These are phyloP conservation scores for Skeletonema marinoi DNA, from an alignment of 108 stramenopile species.

Conservation along the genomic window DNA sequence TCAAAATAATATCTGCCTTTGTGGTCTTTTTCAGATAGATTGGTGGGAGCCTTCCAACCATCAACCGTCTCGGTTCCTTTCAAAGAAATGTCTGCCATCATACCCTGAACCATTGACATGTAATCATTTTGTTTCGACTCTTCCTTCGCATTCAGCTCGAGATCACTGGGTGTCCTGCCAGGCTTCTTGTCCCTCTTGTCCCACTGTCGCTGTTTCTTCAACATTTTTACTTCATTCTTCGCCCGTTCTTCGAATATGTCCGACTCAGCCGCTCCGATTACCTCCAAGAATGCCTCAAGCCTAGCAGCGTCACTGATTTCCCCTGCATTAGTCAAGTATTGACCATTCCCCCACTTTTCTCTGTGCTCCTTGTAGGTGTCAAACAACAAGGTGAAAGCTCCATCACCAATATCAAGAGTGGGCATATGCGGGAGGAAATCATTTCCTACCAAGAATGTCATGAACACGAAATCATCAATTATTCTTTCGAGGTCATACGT, in stretches of 20 bases:
- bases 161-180: conserved; percentile 71
- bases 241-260: conserved; percentile 85
- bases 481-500: conserved; percentile 87
- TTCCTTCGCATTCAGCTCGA: conserved; percentile 75
- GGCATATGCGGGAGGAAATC: conserved; percentile 99
- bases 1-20: conserved; percentile 96
- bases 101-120: conserved; percentile 59
- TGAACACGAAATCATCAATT: conserved; percentile 99
- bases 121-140: conserved; percentile 81
- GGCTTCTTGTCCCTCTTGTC: conserved; percentile 82
- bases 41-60: conserved; percentile 62
- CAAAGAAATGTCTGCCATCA: conserved; percentile 58
- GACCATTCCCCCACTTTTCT: conserved; percentile 71
- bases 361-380: conserved; percentile 92
- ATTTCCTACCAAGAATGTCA: conserved; percentile 98
- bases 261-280: conserved; percentile 86
- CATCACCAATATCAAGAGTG: conserved; percentile 95
- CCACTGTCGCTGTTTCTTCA: conserved; percentile 82
- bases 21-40: conserved; percentile 82
- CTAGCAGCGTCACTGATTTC: conserved; percentile 76
- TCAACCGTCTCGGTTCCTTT: conserved; percentile 56
- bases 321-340: conserved; percentile 92
- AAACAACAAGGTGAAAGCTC: conserved; percentile 95
- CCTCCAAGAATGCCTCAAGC: conserved; percentile 79
- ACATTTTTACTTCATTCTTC: conserved; percentile 71